Evolutionary conservation across 306 rosid species (phyloP), one percentile per base, ranked within the genome.

Genomic region (Cicer chorassanicum): DNA sequence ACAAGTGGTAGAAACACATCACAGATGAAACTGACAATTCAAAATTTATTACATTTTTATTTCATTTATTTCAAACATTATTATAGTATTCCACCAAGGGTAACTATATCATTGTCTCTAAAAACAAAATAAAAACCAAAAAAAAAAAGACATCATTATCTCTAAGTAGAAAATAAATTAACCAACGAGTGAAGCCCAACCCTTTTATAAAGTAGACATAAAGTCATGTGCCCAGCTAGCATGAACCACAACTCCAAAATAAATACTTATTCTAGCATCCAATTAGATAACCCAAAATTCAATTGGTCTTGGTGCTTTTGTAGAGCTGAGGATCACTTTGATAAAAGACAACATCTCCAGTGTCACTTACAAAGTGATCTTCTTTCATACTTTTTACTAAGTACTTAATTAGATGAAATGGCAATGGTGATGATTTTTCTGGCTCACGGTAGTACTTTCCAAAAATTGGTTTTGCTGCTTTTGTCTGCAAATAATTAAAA

Each of bases 391-490:
- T 94, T 16, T 77, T 65, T 7, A 86, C 9, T 45, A 95, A 83
- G 72, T 87, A 81, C 83, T 89, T 73, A 7, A 90, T 50, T 63
- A 95, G 79, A 83, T 95, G 99, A 39, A 81, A 7, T 4, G 99
- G 99, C 12, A 95, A 36, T 21, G 87, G 87, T 42, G 93, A 95
- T 0, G 96, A 95, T 83, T 85, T 90, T 80, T 86, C 89, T 1
- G 98, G 99, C 81, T 95, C 93, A 2, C 99, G 65, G 19, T 92
- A 95, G 57, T 95, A 95, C 69, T 90, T 81, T 45, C 99, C 98
- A 6, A 95, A 83, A 50, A 90, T 88, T 40, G 82, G 77, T 56
- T 83, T 90, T 7, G 97, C 98, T 16, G 93, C 88, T 78, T 77
- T 19, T 13, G 99, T 95, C 99, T 95, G 86, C 80, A 59, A 1